These are phyloP conservation scores for Rhynchosporium agropyri DNA, from an alignment of 2,329 filamentous ascomycete species.

Conservation along the genomic window DNA sequence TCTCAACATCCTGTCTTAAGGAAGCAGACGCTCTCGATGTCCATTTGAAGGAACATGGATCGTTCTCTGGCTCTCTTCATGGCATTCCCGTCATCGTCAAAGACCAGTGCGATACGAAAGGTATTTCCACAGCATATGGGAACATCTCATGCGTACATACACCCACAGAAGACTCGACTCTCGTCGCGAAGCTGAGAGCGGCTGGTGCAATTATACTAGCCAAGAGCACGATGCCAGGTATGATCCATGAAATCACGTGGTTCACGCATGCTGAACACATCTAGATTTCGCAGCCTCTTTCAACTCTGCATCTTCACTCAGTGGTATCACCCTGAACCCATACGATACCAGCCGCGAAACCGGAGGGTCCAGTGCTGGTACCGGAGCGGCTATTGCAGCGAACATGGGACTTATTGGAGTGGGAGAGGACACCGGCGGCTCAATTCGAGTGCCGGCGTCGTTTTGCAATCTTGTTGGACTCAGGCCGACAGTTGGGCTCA, in stretches of 20 bases:
- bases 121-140: conserved; percentile 50
- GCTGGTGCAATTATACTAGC: conserved; percentile 33
- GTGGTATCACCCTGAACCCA: conserved; percentile 27
- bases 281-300: conserved; percentile 28
- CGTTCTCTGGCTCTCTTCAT: conserved; percentile 47
- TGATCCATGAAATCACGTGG: conserved; percentile 6
- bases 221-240: conserved; percentile 32
- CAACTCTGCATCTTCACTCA: conserved; percentile 28
- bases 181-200: conserved; percentile 28
- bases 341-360: conserved; percentile 34
- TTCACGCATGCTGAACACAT: neutral
- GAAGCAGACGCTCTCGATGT: conserved; percentile 25
- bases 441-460: conserved; percentile 30
- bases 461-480: conserved; percentile 32
- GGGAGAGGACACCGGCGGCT: conserved; percentile 29
- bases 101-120: conserved; percentile 60
- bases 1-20: conserved; percentile 17
- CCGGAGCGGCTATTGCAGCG: conserved; percentile 49
- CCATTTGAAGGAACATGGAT: conserved; percentile 20
- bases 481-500: conserved; percentile 28
- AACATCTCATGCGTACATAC: conserved; percentile 26
- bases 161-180: conserved; percentile 24
- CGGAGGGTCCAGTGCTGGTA: conserved; percentile 53
- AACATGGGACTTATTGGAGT: conserved; percentile 44
- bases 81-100: conserved; percentile 63